Percentiles rank a stretch among this genome's conserved stretches.
phyloP scores from a whole-genome alignment of 208 protist genomes.

The Leishmania major region DNA sequence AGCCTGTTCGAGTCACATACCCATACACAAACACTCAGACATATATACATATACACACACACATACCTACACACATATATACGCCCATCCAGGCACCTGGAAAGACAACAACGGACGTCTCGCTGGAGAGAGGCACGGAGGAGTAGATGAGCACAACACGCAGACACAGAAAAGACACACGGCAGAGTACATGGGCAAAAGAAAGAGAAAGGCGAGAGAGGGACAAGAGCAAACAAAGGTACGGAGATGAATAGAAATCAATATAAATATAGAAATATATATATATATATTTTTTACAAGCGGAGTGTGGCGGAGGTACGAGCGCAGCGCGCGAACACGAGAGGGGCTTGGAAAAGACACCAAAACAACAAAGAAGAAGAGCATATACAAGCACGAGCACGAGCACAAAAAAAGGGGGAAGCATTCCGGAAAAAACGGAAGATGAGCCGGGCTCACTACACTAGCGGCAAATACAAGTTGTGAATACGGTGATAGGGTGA shows the following conservation, averaged over 20 bases:
- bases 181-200: not conserved
- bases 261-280: no score
- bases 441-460: not conserved
- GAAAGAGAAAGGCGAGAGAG: not conserved
- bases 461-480: not conserved
- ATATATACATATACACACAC: not conserved
- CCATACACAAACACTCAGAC: not conserved
- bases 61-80: not conserved
- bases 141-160: conserved; percentile 15
- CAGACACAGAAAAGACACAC: conserved; percentile 21
- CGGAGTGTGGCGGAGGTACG: not conserved
- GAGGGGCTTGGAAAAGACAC: not conserved
- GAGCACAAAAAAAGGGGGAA: not conserved
- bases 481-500: not conserved
- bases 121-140: not conserved
- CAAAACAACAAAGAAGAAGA: conserved; percentile 8
- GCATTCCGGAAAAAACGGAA: not conserved
- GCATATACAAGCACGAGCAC: not conserved
- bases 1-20: not conserved
- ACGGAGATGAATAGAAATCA: no score
- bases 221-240: not conserved
- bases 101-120: not conserved
- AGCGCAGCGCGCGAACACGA: not conserved
- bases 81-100: not conserved
- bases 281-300: not conserved